Base-by-base conservation (phyloP, 345 rosid species). In the Mangifera indica region DNA sequence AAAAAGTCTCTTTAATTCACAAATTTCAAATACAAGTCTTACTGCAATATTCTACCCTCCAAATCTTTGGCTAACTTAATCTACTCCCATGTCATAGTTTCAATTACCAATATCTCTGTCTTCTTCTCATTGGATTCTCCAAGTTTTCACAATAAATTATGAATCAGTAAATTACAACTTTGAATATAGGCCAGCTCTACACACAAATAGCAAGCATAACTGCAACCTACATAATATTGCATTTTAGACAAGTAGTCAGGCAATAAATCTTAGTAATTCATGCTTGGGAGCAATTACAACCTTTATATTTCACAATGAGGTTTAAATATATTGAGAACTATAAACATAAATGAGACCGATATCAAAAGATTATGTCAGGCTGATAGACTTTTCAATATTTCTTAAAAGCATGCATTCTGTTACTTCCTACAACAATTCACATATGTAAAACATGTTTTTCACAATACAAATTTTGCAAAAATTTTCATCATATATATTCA, bases 31-130 rank as follows among this genome's bases (percentile, higher is more conserved):
- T 53, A 34, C 70, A 44, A 17, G 58, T 2, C 59, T 60, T 67
- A 5, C 17, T 60, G 67, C 68, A 71, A 61, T 66, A 79, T 29
- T 76, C 80, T 80, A 63, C 66, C 71, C 49, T 52, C 82, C 81
- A 63, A 59, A 44, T 76, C 20, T 59, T 70, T 34, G 46, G 62
- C 61, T 46, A 42, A 0, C 22, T 1, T 3, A 0, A 67, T 34
- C 58, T 60, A 72, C 64, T 12, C 65, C 63, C 57, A 46, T 70
- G 65, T 55, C 71, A 52, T 67, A 63, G 71, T 72, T 45, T 58
- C 69, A 71, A 10, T 76, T 82, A 84, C 81, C 63, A 18, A 10
- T 67, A 17, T 55, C 15, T 2, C 26, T 32, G 1, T 2, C 52
- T 49, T 11, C 34, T 11, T 53, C 48, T 53, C 18, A 20, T 54